phyloP scores from a whole-genome alignment of 345 rosid species.

The Lumnitzera racemosa region DNA sequence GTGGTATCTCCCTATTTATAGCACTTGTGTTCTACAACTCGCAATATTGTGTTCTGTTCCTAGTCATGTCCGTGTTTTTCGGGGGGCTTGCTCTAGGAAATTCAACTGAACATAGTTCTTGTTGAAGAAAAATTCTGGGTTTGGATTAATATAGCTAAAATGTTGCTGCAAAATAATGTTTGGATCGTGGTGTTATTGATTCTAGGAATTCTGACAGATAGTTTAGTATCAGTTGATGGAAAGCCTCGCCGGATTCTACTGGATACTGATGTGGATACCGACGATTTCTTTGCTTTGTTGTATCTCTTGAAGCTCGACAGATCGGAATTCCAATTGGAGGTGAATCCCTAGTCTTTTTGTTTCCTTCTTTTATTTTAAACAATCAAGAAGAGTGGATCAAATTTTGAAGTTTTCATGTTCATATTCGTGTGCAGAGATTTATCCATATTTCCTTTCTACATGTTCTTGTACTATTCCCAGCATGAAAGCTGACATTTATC shows the following conservation, averaged over 20 bases:
- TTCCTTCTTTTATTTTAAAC: background rate
- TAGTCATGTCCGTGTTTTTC: background rate
- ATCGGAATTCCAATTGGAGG: slow-evolving; percentile 77
- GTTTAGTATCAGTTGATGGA: slow-evolving; percentile 17
- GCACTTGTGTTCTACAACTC: too few relatives aligned
- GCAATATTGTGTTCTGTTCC: too few relatives aligned
- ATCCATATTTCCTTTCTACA: too few relatives aligned
- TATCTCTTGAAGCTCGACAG: slow-evolving; percentile 77
- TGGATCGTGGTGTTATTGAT: slow-evolving; percentile 14
- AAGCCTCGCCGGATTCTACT: slow-evolving; percentile 53
- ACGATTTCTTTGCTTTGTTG: slow-evolving; percentile 77
- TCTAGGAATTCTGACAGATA: slow-evolving; percentile 11
- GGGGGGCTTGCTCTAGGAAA: background rate
- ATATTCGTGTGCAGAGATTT: too few relatives aligned
- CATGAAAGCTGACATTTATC: background rate
- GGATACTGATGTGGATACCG: slow-evolving; percentile 85
- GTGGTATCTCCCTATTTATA: too few relatives aligned
- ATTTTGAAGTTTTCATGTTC: background rate
- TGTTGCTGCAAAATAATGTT: slow-evolving; percentile 18
- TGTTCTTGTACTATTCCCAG: too few relatives aligned
- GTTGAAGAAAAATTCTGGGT: slow-evolving; percentile 3
- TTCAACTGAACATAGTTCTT: background rate
- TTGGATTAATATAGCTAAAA: slow-evolving; percentile 15
- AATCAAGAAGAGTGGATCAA: background rate
- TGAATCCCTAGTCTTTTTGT: slow-evolving; percentile 11